Conservation (phyloP, 1,284 basidiomycete genomes). For the Cryptococcus floricola region DNA sequence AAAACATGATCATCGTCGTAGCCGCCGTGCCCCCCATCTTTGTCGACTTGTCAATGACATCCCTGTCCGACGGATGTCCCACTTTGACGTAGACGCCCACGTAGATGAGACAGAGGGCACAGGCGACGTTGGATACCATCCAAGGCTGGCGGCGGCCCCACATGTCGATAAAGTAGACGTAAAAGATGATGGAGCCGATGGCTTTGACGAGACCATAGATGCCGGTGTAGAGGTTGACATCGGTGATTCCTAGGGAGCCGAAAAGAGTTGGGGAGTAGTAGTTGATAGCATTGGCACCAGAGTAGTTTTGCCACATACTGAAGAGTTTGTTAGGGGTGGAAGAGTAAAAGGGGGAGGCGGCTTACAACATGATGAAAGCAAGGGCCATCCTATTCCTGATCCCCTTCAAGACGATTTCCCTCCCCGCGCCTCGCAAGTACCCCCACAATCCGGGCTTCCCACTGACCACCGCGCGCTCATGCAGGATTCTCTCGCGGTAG, state of each 20-base stretch:
- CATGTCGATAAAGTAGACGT: conserved; percentile 36
- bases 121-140: conserved; percentile 21
- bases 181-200: conserved; percentile 23
- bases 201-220: conserved; percentile 50
- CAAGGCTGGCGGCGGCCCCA: conserved; percentile 34
- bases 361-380: conserved; percentile 27
- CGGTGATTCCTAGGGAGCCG: conserved; percentile 40
- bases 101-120: conserved; percentile 26
- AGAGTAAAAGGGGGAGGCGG: too few species aligned
- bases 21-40: conserved; percentile 22
- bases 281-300: conserved; percentile 27
- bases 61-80: conserved; percentile 13
- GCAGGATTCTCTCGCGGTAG: conserved; percentile 23
- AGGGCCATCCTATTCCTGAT: conserved; percentile 32
- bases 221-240: conserved; percentile 45
- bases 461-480: conserved; percentile 19
- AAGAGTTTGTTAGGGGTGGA: conserved; percentile 19
- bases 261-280: conserved; percentile 41
- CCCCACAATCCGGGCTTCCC: conserved; percentile 18
- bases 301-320: not conserved
- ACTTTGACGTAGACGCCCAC: conserved; percentile 31
- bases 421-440: conserved; percentile 19
- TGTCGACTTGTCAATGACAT: conserved; percentile 13
- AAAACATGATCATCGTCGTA: conserved; percentile 32
- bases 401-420: conserved; percentile 19